These are phyloP conservation scores for Brassica juncea DNA, from an alignment of 345 rosid species.

Conservation along the genomic window DNA sequence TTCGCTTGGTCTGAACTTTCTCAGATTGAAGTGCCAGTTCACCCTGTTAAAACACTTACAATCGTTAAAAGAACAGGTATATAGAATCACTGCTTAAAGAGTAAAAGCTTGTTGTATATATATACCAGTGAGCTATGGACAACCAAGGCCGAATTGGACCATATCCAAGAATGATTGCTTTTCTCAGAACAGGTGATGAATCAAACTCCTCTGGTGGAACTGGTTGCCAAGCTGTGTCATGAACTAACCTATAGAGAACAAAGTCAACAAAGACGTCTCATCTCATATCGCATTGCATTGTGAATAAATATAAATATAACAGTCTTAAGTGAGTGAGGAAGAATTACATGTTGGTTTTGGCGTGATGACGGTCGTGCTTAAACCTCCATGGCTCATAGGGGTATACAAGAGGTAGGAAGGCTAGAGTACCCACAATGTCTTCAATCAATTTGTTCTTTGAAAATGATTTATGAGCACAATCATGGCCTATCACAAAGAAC, in stretches of 20 bases:
- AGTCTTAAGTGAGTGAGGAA: constrained; percentile 5
- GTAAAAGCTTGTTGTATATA: constrained; percentile 3
- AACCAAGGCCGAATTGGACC: constrained; percentile 97
- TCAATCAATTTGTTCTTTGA: constrained; percentile 85
- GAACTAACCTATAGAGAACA: constrained; percentile 57
- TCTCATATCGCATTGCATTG: background rate
- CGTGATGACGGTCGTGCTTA: constrained; percentile 94
- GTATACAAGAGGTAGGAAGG: constrained; percentile 82
- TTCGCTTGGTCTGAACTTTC: constrained; percentile 84
- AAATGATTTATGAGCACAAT: constrained; percentile 96
- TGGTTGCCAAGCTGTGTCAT: constrained; percentile 98
- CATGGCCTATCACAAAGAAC: constrained; percentile 99
- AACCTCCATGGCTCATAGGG: constrained; percentile 98
- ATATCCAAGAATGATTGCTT: constrained; percentile 74
- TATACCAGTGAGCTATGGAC: constrained; percentile 93
- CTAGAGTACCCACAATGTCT: constrained; percentile 92
- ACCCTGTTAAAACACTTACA: constrained; percentile 52
- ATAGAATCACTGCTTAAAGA: background rate
- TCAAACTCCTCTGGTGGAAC: constrained; percentile 71
- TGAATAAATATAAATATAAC: background rate
- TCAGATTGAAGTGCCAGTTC: constrained; percentile 78
- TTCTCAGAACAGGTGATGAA: constrained; percentile 57
- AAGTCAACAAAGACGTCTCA: background rate
- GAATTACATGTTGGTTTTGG: constrained; percentile 89
- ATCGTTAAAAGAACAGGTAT: constrained; percentile 13